Conservation (phyloP, 176 grass and related monocot genomes). For the Carex parvula region DNA sequence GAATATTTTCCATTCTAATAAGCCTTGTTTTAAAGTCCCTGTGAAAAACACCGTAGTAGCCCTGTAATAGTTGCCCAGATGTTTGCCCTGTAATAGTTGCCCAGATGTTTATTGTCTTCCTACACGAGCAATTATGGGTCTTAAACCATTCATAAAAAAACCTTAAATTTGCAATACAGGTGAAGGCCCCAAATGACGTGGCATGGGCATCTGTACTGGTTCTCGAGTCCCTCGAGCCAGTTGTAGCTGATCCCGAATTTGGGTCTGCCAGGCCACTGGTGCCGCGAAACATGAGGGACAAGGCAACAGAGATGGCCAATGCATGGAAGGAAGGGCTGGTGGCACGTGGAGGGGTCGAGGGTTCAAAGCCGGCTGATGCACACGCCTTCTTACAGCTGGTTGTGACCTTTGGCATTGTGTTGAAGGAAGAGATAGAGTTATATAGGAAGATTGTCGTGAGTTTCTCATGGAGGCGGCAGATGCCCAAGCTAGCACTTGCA, state of each 20-base stretch:
- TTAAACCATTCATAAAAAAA: neutral
- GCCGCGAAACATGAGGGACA: conserved; percentile 35
- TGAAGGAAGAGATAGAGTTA: conserved; percentile 48
- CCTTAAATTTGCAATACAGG: conserved; percentile 15
- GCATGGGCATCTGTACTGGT: conserved; percentile 89
- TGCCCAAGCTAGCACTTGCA: conserved; percentile 68
- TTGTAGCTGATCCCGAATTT: conserved; percentile 61
- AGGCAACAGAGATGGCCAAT: conserved; percentile 48
- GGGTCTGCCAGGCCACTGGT: conserved; percentile 44
- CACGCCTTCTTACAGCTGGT: conserved; percentile 71
- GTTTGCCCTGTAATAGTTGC: too few relatives aligned
- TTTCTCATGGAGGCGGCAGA: conserved; percentile 79
- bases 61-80: neutral
- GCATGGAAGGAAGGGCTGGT: conserved; percentile 61
- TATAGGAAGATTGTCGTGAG: conserved; percentile 65
- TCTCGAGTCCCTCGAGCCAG: conserved; percentile 61
- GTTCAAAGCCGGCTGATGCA: conserved; percentile 62
- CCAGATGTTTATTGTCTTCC: neutral
- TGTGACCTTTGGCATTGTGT: conserved; percentile 58
- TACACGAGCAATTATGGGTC: neutral
- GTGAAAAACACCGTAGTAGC: neutral
- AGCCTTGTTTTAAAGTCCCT: neutral
- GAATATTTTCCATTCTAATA: neutral
- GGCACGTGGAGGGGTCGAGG: conserved; percentile 56
- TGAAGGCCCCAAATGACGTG: conserved; percentile 54